Conservation (phyloP, 2,329 filamentous ascomycete species). For the Pseudogymnoascus sp. region DNA sequence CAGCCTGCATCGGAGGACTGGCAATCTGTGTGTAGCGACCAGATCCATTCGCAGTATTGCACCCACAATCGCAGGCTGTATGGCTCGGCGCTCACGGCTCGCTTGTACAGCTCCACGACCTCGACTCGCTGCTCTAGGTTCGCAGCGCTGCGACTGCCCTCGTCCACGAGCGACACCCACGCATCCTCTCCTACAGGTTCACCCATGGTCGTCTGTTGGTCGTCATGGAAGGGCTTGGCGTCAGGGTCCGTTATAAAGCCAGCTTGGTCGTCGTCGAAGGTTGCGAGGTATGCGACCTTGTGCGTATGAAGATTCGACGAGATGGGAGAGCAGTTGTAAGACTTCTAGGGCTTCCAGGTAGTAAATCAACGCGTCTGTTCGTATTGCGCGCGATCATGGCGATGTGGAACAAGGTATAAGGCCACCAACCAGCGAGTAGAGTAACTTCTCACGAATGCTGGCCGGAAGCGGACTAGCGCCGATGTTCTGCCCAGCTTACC, state of each 20-base stretch:
- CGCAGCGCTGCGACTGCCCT: constrained; percentile 52
- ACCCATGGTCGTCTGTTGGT: constrained; percentile 19
- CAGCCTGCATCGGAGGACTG: constrained; percentile 47
- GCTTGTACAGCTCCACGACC: constrained; percentile 63
- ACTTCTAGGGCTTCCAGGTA: constrained; percentile 4
- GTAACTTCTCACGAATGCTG: not conserved
- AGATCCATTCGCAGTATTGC: constrained; percentile 70
- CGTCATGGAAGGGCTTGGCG: constrained; percentile 9
- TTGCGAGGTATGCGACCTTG: not conserved
- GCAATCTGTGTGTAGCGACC: constrained; percentile 58
- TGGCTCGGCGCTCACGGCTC: constrained; percentile 61
- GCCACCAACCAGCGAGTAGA: not conserved
- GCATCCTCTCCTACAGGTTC: constrained; percentile 62
- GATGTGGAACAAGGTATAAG: constrained; percentile 6
- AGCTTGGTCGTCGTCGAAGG: constrained; percentile 2
- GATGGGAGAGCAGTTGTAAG: not conserved
- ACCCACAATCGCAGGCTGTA: constrained; percentile 68
- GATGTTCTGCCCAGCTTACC: constrained; percentile 1
- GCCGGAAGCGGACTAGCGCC: constrained; percentile 2
- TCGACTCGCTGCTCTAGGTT: constrained; percentile 59
- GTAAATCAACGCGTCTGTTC: constrained; percentile 4
- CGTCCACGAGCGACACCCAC: constrained; percentile 70
- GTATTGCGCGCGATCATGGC: constrained; percentile 3
- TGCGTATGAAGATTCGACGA: not conserved
- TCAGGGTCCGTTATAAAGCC: constrained; percentile 5